phyloP scores from a whole-genome alignment of 2,329 filamentous ascomycete genomes.

The Fusarium cyanostomum region DNA sequence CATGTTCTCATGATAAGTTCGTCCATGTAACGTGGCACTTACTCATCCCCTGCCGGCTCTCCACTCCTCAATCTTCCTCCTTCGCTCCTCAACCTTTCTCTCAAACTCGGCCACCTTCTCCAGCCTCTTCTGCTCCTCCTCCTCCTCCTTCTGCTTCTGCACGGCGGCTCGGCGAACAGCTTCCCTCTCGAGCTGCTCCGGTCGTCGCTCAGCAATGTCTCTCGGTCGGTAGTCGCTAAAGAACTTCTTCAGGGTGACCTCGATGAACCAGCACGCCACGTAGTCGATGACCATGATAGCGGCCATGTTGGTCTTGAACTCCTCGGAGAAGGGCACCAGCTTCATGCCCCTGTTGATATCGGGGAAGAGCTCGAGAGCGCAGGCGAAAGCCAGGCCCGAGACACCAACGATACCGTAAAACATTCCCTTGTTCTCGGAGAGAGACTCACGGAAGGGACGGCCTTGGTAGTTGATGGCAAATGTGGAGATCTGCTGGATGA shows the following conservation, averaged over 20 bases:
- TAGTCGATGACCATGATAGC: constrained; percentile 89
- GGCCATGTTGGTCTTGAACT: constrained; percentile 91
- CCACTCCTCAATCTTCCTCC: constrained; percentile 59
- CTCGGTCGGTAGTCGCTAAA: constrained; percentile 95
- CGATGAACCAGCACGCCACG: constrained; percentile 84
- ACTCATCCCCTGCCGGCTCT: constrained; percentile 45
- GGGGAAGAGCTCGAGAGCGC: constrained; percentile 93
- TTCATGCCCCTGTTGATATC: constrained; percentile 95
- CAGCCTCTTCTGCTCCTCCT: constrained; percentile 63
- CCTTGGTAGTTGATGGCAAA: constrained; percentile 99
- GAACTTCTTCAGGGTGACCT: constrained; percentile 81
- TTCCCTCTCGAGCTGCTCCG: constrained; percentile 87
- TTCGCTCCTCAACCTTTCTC: constrained; percentile 63
- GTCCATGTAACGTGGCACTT: constrained; percentile 9
- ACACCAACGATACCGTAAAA: constrained; percentile 95
- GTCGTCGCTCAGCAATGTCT: constrained; percentile 87
- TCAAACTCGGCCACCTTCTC: constrained; percentile 69
- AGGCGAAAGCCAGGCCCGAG: constrained; percentile 89
- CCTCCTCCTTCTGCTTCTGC: constrained; percentile 56
- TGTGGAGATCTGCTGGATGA: constrained; percentile 98
- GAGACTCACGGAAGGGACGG: constrained; percentile 94
- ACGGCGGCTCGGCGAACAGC: constrained; percentile 65
- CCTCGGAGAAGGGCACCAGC: constrained; percentile 85
- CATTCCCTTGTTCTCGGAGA: constrained; percentile 97
- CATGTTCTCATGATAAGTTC: background rate